Base-by-base conservation (phyloP, 1,284 basidiomycete genomes). In the Leccinum solheimii region DNA sequence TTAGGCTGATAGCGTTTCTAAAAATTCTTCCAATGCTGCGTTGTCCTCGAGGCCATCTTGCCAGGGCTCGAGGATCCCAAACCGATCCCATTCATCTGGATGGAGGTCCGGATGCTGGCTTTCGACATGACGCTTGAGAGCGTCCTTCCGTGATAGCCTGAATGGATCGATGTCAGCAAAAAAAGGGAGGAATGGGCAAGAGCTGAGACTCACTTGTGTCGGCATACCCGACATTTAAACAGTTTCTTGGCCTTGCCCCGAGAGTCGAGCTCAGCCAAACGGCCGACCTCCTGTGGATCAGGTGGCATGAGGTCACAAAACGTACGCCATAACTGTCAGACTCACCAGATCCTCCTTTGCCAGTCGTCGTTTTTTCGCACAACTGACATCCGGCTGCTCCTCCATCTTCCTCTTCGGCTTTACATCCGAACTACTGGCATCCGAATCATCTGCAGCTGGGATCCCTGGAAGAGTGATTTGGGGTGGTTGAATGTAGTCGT, bases 81-180 rank as follows among this genome's bases (percentile, higher is more conserved):
- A 51, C 1, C 11, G 3, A 4, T 14, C 9, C 14, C 51, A n/a
- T 3, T 59, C 26, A n/a, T 6, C 53, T 2, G 13, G 1, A 3
- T 6, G 2, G 7, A 62, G 56, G 0, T 43, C 9, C 4, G 1
- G 3, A 40, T 65, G 62, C 9, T 19, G 23, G 2, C 3, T 0
- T 2, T 0, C 0, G 9, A 64, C 19, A 14, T 64, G 63, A 9
- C 65, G 32, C 27, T 66, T 66, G 16, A 64, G n/a, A 2, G 51
- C 10, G 8, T 64, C 65, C 11, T 16, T 60, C 2, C 56, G 51
- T n/a, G 63, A 66, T 3, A 60, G 23, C 16, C 63, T 64, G 26
- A 10, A 43, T 19, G 16, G 34, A 54, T 19, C 34, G 9, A 7
- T 2, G 7, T 66, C 7, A 63, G 21, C 9, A 27, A 38, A 45